A percentile compares a stretch with the other conserved stretches of the same genome.
These are phyloP conservation scores for Ceratonia siliqua DNA, from an alignment of 306 rosid species.

Conservation along the genomic window DNA sequence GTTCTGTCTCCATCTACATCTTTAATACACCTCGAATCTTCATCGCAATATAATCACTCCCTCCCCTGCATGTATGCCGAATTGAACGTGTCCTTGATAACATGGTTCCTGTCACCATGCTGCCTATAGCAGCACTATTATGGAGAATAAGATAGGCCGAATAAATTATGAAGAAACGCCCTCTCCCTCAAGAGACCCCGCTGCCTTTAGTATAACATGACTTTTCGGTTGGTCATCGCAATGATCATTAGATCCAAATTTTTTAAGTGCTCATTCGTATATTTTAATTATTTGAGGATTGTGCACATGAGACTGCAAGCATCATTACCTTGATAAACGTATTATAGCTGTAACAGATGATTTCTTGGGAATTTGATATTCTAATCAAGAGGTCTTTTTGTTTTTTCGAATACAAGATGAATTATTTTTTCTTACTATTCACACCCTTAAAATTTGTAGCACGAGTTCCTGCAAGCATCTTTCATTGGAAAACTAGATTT, in stretches of 20 bases:
- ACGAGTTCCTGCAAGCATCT: not conserved
- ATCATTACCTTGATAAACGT: slow-evolving; percentile 16
- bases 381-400: slow-evolving; percentile 11
- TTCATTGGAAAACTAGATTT: not conserved
- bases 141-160: slow-evolving; percentile 29
- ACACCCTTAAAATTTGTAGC: not conserved
- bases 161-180: slow-evolving; percentile 21
- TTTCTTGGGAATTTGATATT: slow-evolving; percentile 32
- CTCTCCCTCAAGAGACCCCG: slow-evolving; percentile 8
- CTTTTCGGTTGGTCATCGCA: slow-evolving; percentile 28
- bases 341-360: slow-evolving; percentile 16
- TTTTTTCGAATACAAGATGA: not conserved
- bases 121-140: not conserved
- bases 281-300: slow-evolving; percentile 33
- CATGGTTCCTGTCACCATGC: slow-evolving; percentile 11
- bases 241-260: slow-evolving; percentile 32
- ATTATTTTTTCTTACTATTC: not conserved
- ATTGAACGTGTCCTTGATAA: not conserved
- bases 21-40: slow-evolving; percentile 12
- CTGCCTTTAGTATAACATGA: slow-evolving; percentile 25
- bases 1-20: not conserved
- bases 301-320: slow-evolving; percentile 6
- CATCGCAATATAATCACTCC: not conserved
- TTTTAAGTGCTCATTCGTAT: slow-evolving; percentile 9
- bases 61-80: slow-evolving; percentile 17